These are phyloP conservation scores for Anethum foeniculum DNA, from an alignment of 140 eudicot genomes.

Conservation along the genomic window DNA sequence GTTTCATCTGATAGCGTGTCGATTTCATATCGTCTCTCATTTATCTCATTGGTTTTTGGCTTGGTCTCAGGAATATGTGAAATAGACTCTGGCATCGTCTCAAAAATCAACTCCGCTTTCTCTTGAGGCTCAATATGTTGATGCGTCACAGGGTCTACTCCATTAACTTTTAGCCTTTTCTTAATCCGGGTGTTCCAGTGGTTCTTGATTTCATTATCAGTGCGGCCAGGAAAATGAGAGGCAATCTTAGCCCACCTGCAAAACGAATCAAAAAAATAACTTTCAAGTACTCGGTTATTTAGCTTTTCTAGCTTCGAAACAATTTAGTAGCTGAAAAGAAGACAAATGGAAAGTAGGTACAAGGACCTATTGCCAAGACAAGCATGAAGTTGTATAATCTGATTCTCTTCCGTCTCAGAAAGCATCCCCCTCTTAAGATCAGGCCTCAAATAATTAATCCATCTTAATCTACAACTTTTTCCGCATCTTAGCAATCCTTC, in stretches of 20 bases:
- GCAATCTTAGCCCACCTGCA: slow-evolving; percentile 73
- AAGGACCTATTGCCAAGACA: slow-evolving; percentile 67
- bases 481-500: slow-evolving; percentile 72
- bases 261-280: not conserved
- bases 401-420: slow-evolving; percentile 55
- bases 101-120: slow-evolving; percentile 14
- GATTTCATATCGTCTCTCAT: slow-evolving; percentile 9
- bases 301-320: not conserved
- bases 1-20: slow-evolving; percentile 3
- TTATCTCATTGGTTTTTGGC: slow-evolving; percentile 11
- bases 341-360: not conserved
- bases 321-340: not conserved
- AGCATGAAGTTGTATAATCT: slow-evolving; percentile 62
- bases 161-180: slow-evolving; percentile 54
- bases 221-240: slow-evolving; percentile 68
- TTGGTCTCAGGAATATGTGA: not conserved
- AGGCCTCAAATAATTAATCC: slow-evolving; percentile 76
- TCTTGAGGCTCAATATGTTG: slow-evolving; percentile 30
- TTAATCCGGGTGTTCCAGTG: slow-evolving; percentile 80
- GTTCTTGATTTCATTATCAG: slow-evolving; percentile 73
- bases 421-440: slow-evolving; percentile 65
- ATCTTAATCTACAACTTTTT: slow-evolving; percentile 68
- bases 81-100: not conserved
- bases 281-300: not conserved
- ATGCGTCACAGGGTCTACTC: slow-evolving; percentile 42